phyloP scores from a whole-genome alignment of 768 basidiomycete species.

The Trametes elegans region DNA sequence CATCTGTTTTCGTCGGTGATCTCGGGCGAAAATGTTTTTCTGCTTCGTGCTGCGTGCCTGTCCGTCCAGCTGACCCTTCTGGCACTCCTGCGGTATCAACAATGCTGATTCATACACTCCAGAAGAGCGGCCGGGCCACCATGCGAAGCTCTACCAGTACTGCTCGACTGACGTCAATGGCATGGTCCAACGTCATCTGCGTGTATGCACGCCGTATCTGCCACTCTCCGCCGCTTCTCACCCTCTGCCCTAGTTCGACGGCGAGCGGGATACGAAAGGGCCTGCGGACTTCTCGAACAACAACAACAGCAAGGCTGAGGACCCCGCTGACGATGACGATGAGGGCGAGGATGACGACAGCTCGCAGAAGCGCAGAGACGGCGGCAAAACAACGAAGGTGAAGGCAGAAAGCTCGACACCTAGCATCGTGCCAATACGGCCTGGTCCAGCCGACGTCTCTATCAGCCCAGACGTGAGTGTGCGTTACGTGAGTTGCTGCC shows the following conservation, averaged over 20 bases:
- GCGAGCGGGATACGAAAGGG: conserved; percentile 48
- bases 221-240: background rate
- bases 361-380: conserved; percentile 18
- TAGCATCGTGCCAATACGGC: conserved; percentile 22
- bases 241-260: conserved; percentile 40
- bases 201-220: conserved; percentile 32
- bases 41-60: too few relatives aligned
- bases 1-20: too few relatives aligned
- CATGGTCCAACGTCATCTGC: conserved; percentile 67
- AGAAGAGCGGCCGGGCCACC: conserved; percentile 80
- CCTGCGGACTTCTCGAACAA: conserved; percentile 49
- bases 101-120: background rate
- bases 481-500: background rate
- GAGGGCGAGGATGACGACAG: conserved; percentile 33
- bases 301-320: conserved; percentile 29
- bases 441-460: conserved; percentile 14
- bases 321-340: conserved; percentile 39
- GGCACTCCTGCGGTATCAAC: background rate
- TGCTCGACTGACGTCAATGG: conserved; percentile 69
- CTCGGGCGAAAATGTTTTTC: too few relatives aligned
- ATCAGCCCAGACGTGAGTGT: conserved; percentile 17
- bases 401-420: conserved; percentile 17
- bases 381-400: conserved; percentile 16
- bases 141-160: conserved; percentile 81
- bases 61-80: conserved; percentile 20